Percentiles rank a stretch among this genome's conserved stretches.
Conservation (phyloP, 73 alveolate species). For the Tetrahymena elliotti region DNA sequence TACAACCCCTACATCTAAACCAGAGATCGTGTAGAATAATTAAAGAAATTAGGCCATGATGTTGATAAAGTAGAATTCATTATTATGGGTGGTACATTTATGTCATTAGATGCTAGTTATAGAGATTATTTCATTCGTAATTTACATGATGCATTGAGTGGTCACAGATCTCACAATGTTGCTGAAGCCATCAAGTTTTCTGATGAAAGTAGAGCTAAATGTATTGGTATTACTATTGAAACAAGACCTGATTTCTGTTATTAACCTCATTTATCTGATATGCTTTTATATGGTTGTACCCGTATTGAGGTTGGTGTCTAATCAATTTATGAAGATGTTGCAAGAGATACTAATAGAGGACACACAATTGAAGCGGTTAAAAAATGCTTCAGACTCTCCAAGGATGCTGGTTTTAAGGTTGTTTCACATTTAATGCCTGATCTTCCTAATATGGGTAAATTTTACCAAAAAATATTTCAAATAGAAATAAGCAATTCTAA, state of each 20-base stretch:
- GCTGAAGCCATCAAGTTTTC: constrained; percentile 90
- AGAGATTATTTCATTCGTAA: constrained; percentile 97
- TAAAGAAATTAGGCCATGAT: constrained; percentile 96
- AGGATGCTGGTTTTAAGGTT: constrained; percentile 93
- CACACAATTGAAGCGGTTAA: constrained; percentile 94
- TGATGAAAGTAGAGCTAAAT: constrained; percentile 90
- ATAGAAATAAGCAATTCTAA: background rate
- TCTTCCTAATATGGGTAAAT: constrained; percentile 93
- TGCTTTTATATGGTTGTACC: constrained; percentile 96
- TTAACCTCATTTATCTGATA: constrained; percentile 84
- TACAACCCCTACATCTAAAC: constrained; percentile 93
- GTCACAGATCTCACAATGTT: constrained; percentile 83
- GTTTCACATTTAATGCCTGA: constrained; percentile 99
- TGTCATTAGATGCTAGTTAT: constrained; percentile 80
- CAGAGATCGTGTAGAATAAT: constrained; percentile 92
- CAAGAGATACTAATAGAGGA: constrained; percentile 97
- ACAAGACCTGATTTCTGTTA: constrained; percentile 97
- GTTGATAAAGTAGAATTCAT: constrained; percentile 96
- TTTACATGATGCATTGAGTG: constrained; percentile 96
- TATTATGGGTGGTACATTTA: constrained; percentile 98
- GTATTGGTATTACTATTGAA: constrained; percentile 96
- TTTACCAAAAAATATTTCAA: background rate
- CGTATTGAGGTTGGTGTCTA: constrained; percentile 95
- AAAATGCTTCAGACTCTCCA: constrained; percentile 81
- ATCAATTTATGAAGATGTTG: constrained; percentile 94